Conservation (phyloP, 306 rosid species). For the Begonia loranthoides region DNA sequence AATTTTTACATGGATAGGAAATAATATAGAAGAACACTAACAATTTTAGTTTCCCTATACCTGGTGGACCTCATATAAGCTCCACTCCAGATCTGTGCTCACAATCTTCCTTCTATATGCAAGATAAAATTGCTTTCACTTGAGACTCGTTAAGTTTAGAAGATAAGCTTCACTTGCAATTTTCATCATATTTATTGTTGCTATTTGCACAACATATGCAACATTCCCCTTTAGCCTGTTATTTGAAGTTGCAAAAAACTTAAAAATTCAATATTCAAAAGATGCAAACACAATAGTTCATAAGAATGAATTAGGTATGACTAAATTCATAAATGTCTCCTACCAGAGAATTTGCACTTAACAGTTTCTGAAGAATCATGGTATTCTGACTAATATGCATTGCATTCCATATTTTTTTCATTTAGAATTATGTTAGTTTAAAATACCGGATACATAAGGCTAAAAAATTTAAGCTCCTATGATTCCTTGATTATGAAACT, state of each 20-base stretch:
- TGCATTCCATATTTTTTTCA: constrained; percentile 44
- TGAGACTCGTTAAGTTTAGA: constrained; percentile 45
- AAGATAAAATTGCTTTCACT: constrained; percentile 27
- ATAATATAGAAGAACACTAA: constrained; percentile 29
- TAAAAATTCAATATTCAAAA: too few relatives aligned
- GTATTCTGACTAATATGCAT: constrained; percentile 26
- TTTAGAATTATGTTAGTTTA: constrained; percentile 31
- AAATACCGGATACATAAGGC: constrained; percentile 26
- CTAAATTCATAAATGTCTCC: too few relatives aligned
- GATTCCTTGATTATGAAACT: constrained; percentile 31
- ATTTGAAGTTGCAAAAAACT: too few relatives aligned
- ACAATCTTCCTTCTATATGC: constrained; percentile 27
- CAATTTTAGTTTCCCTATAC: constrained; percentile 65
- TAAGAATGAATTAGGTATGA: too few relatives aligned
- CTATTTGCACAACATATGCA: constrained; percentile 6
- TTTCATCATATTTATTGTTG: constrained; percentile 1
- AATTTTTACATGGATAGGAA: constrained; percentile 24
- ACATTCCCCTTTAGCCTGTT: constrained; percentile 29
- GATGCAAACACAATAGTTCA: too few relatives aligned
- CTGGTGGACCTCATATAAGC: constrained; percentile 84
- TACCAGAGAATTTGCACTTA: constrained; percentile 31
- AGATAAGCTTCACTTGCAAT: constrained; percentile 4
- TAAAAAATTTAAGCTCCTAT: constrained; percentile 13
- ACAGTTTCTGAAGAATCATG: constrained; percentile 20
- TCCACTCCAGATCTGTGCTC: constrained; percentile 24